These are phyloP conservation scores for Biscogniauxia sp. DNA, from an alignment of 2,329 filamentous ascomycete genomes.

Conservation along the genomic window DNA sequence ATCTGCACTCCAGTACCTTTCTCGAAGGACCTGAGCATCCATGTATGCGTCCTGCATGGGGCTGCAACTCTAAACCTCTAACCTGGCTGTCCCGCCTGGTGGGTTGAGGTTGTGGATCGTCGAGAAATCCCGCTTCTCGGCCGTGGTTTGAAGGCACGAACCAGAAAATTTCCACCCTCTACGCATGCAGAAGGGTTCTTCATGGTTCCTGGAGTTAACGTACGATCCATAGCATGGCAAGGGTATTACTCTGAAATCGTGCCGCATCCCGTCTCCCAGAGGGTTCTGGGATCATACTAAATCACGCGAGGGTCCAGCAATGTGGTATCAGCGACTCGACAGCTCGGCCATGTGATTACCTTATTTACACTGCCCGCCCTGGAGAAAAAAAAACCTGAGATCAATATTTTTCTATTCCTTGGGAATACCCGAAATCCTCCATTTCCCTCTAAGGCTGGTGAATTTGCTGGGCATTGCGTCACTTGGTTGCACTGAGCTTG, in stretches of 20 bases:
- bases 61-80: background rate
- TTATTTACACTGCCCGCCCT: background rate
- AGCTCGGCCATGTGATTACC: conserved; percentile 2
- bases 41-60: background rate
- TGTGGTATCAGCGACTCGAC: background rate
- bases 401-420: background rate
- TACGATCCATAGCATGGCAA: conserved; percentile 15
- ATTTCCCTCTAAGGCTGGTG: background rate
- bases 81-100: background rate
- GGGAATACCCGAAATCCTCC: background rate
- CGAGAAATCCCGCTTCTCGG: background rate
- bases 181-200: background rate
- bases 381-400: background rate
- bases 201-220: conserved; percentile 2
- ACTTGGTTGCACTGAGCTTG: background rate
- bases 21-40: background rate
- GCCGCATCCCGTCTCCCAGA: conserved; percentile 9
- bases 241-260: conserved; percentile 13
- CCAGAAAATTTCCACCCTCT: background rate
- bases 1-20: background rate
- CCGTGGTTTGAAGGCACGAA: background rate
- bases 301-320: background rate
- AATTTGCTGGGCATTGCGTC: background rate
- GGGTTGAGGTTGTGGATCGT: background rate
- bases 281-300: conserved; percentile 13